These are phyloP conservation scores for Irpex rosettiformis DNA, from an alignment of 1,284 basidiomycete genomes.

Conservation along the genomic window DNA sequence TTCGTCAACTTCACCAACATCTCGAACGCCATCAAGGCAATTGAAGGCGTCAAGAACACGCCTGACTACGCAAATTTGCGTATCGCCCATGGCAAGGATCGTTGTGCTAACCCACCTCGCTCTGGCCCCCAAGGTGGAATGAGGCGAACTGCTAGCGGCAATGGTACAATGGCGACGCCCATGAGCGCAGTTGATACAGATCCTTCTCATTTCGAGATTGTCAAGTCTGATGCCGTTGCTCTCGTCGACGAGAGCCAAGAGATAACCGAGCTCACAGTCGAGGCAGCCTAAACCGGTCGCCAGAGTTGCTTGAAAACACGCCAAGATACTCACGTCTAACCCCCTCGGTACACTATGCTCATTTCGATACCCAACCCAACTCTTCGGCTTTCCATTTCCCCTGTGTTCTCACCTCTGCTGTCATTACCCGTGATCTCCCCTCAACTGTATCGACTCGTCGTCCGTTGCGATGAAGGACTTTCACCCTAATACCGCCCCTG, in stretches of 20 bases:
- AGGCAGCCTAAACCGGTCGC: not conserved
- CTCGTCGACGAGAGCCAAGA: constrained; percentile 17
- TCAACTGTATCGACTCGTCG: constrained; percentile 16
- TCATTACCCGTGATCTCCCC: constrained; percentile 2
- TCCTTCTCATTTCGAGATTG: constrained; percentile 16
- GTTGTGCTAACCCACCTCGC: constrained; percentile 88
- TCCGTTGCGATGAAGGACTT: constrained; percentile 18
- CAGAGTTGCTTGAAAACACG: constrained; percentile 1
- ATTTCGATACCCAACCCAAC: constrained; percentile 14
- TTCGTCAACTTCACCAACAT: constrained; percentile 95
- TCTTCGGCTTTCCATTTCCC: constrained; percentile 11
- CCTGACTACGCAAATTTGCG: constrained; percentile 80
- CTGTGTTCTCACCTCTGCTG: constrained; percentile 16
- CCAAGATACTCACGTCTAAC: not conserved
- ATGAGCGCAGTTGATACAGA: constrained; percentile 27
- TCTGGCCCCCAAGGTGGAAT: constrained; percentile 69
- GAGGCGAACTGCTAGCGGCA: constrained; percentile 39
- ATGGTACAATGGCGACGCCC: constrained; percentile 29
- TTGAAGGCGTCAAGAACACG: constrained; percentile 86
- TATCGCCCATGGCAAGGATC: constrained; percentile 91
- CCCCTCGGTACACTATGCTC: constrained; percentile 8
- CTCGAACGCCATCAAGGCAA: constrained; percentile 92
- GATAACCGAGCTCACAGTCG: constrained; percentile 24
- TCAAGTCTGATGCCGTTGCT: constrained; percentile 14
- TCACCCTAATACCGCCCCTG: constrained; percentile 4